Conservation (phyloP, 2,329 filamentous ascomycete species). For the Nothopassalora personata region DNA sequence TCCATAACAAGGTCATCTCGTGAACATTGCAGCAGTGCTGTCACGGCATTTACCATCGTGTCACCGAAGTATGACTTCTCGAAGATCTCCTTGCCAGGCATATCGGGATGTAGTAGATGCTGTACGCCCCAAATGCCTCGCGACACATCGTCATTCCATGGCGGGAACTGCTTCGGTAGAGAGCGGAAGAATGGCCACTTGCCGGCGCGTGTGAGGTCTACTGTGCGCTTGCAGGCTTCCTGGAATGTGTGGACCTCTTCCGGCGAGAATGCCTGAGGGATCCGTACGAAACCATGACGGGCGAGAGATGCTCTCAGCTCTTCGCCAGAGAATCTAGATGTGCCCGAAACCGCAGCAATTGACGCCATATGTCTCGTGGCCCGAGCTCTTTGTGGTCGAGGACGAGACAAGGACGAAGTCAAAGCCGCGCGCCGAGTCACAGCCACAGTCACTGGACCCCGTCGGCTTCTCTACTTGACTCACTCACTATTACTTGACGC, state of each 20-base stretch:
- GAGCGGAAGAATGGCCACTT: conserved; percentile 78
- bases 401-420: background rate
- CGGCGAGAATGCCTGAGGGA: conserved; percentile 59
- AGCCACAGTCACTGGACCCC: background rate
- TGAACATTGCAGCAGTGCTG: conserved; percentile 54
- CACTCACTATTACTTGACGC: background rate
- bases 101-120: conserved; percentile 70
- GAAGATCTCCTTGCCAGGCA: conserved; percentile 59
- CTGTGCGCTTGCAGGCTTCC: conserved; percentile 53
- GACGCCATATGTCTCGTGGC: conserved; percentile 9
- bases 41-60: conserved; percentile 57
- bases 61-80: conserved; percentile 66
- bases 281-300: conserved; percentile 68
- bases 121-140: conserved; percentile 85
- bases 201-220: conserved; percentile 60
- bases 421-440: background rate
- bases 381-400: conserved; percentile 6
- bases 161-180: conserved; percentile 84
- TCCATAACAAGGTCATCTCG: conserved; percentile 71
- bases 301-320: conserved; percentile 53
- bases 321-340: background rate
- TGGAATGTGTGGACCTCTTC: conserved; percentile 56
- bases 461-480: background rate
- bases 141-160: conserved; percentile 57
- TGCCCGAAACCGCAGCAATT: background rate